Conservation (phyloP, 2,329 filamentous ascomycete species). For the Hyphodiscus sp. region DNA sequence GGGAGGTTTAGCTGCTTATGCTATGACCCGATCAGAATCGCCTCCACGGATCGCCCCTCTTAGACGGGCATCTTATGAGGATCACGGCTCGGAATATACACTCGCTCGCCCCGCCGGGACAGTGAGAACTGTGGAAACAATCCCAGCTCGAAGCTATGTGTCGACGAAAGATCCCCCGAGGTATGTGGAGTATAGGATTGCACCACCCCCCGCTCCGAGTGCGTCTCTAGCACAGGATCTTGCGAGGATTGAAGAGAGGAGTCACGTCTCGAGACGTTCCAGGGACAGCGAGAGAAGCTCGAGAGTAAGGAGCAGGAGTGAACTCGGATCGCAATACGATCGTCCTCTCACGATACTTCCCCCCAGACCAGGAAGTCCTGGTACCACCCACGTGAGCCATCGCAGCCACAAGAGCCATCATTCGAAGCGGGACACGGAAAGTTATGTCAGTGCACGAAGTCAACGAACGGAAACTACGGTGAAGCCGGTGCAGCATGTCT, state of each 20-base stretch:
- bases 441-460: not conserved
- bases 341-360: slow-evolving; percentile 6
- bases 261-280: slow-evolving; percentile 5
- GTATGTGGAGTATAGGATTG: slow-evolving; percentile 13
- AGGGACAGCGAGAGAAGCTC: not conserved
- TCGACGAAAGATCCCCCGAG: slow-evolving; percentile 5
- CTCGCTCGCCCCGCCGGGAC: not conserved
- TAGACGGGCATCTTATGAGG: slow-evolving; percentile 1
- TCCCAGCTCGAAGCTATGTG: slow-evolving; percentile 6
- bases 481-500: not conserved
- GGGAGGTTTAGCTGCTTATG: slow-evolving; percentile 70
- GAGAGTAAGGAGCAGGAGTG: slow-evolving; percentile 2
- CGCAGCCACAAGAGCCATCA: not conserved
- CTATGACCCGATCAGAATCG: slow-evolving; percentile 56
- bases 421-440: slow-evolving; percentile 1
- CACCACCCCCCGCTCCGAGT: not conserved
- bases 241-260: slow-evolving; percentile 13
- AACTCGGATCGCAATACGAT: slow-evolving; percentile 3
- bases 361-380: slow-evolving; percentile 1
- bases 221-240: not conserved
- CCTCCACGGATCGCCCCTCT: slow-evolving; percentile 5
- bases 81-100: not conserved
- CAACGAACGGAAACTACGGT: not conserved
- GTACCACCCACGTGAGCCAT: not conserved
- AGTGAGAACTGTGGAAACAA: not conserved